A percentile compares a stretch with the other conserved stretches of the same genome.
Evolutionary conservation across 495 filamentous ascomycete genomes (phyloP).

Genomic region (Bacidia gigantensis): DNA sequence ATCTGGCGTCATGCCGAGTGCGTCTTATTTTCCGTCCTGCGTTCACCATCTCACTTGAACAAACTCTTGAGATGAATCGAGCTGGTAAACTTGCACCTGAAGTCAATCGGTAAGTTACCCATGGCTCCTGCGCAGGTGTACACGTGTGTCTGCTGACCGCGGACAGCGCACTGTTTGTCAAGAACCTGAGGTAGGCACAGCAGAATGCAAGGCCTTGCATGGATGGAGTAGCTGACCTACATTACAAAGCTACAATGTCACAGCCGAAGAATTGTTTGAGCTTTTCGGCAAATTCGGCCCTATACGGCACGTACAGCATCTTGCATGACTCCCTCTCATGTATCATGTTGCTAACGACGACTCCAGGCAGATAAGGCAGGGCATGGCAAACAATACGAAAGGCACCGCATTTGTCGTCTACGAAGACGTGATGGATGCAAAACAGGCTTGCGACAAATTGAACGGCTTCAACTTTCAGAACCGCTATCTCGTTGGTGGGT

Average conservation of each 20-base stretch:
- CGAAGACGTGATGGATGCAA: conserved; percentile 98
- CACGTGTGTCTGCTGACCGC: neutral
- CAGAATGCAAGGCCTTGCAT: neutral
- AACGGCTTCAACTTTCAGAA: conserved; percentile 99
- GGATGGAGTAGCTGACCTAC: neutral
- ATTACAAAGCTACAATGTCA: conserved; percentile 74
- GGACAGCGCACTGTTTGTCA: conserved; percentile 85
- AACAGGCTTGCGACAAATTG: conserved; percentile 95
- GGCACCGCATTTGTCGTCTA: conserved; percentile 98
- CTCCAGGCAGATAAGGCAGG: conserved; percentile 94
- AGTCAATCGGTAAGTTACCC: conserved; percentile 69
- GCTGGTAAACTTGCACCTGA: conserved; percentile 84
- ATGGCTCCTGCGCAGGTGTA: neutral
- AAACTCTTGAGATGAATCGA: conserved; percentile 46
- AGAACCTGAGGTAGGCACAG: conserved; percentile 76
- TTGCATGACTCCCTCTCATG: conserved; percentile 9
- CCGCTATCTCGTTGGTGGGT: conserved; percentile 95
- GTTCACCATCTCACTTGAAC: neutral
- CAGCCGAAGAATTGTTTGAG: conserved; percentile 84
- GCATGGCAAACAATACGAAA: conserved; percentile 93
- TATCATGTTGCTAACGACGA: too few relatives aligned
- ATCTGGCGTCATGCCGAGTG: neutral
- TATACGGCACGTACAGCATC: conserved; percentile 57
- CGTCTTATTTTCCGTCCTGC: neutral
- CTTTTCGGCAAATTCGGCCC: conserved; percentile 90